Percentiles rank a stretch among this genome's conserved stretches.
phyloP scores from a whole-genome alignment of 2,329 filamentous ascomycete species.

The Botrytis deweyae region DNA sequence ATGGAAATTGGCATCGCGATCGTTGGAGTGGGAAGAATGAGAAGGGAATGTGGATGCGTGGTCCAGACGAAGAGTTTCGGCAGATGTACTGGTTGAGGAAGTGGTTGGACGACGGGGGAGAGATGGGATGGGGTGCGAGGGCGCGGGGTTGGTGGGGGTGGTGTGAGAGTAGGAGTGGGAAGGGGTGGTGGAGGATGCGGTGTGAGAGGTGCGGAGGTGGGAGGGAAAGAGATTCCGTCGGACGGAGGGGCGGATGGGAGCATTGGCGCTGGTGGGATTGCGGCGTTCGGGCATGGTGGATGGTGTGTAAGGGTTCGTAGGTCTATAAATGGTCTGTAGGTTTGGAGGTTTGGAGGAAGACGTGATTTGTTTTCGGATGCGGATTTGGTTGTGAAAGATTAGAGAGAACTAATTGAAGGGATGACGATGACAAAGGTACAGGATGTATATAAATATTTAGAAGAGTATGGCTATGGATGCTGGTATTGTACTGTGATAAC shows the following conservation, averaged over 20 bases:
- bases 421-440: not conserved
- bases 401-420: not conserved
- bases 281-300: constrained; percentile 35
- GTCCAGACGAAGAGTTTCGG: constrained; percentile 52
- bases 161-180: not conserved
- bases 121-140: constrained; percentile 54
- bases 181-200: constrained; percentile 18
- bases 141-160: constrained; percentile 36
- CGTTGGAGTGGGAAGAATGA: not conserved
- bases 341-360: not conserved
- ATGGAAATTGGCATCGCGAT: not conserved
- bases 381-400: not conserved
- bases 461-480: not conserved
- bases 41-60: constrained; percentile 42
- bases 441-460: not conserved
- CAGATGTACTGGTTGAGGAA: constrained; percentile 43
- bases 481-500: not conserved
- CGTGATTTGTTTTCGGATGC: not conserved
- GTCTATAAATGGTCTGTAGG: not conserved
- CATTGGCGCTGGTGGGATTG: not conserved
- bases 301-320: not conserved
- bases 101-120: constrained; percentile 57
- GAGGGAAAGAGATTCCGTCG: constrained; percentile 23
- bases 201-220: constrained; percentile 7
- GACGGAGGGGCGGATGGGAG: constrained; percentile 9